These are phyloP conservation scores for Ilyonectria sp. DNA, from an alignment of 2,329 filamentous ascomycete species.

Conservation along the genomic window DNA sequence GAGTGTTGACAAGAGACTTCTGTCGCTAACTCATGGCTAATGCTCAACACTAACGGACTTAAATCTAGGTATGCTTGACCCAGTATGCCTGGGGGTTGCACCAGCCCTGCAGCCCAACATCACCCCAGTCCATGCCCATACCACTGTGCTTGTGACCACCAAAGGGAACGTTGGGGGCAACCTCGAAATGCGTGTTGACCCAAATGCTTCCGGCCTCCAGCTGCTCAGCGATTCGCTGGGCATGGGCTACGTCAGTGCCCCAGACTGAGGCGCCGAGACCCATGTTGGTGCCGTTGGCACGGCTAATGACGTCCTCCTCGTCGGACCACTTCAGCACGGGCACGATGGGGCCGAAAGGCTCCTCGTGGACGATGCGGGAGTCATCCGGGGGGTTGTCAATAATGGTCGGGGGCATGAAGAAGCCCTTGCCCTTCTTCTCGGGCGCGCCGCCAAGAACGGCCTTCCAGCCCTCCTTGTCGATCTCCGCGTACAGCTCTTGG, in stretches of 20 bases:
- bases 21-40: no score
- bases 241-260: constrained; percentile 65
- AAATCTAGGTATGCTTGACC: constrained; percentile 21
- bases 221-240: constrained; percentile 65
- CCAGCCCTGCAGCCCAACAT: constrained; percentile 38
- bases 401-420: constrained; percentile 72
- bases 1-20: no score
- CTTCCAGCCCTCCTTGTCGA: constrained; percentile 60
- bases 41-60: neutral
- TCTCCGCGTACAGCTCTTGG: constrained; percentile 64
- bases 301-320: constrained; percentile 71
- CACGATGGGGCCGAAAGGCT: constrained; percentile 72
- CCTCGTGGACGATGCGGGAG: constrained; percentile 69
- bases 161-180: constrained; percentile 58
- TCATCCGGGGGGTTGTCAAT: constrained; percentile 72
- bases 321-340: constrained; percentile 73
- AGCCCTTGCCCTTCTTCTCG: constrained; percentile 59
- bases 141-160: constrained; percentile 68
- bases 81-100: constrained; percentile 32
- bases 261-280: constrained; percentile 73
- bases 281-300: constrained; percentile 67
- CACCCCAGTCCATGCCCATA: constrained; percentile 62
- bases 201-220: constrained; percentile 73
- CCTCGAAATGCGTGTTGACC: constrained; percentile 68
- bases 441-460: constrained; percentile 52